A percentile compares a stretch with the other conserved stretches of the same genome.
These are phyloP conservation scores for Yamadazyma triangularis DNA, from an alignment of 1,139 yeast genomes.

Conservation along the genomic window DNA sequence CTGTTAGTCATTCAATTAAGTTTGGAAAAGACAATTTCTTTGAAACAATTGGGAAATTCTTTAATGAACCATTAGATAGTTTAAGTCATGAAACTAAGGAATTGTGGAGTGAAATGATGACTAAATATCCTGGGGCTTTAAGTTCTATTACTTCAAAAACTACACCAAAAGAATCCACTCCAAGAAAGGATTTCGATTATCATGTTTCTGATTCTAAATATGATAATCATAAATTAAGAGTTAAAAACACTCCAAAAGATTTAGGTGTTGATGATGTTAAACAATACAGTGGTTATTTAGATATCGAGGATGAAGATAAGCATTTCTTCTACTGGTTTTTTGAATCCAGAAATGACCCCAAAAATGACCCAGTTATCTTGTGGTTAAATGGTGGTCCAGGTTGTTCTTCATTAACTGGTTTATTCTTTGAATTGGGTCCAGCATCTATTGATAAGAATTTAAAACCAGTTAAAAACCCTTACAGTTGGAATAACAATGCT, in stretches of 20 bases:
- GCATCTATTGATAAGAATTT: constrained; percentile 30
- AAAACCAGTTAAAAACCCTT: constrained; percentile 36
- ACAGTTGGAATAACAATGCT: constrained; percentile 43
- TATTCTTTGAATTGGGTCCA: constrained; percentile 43
- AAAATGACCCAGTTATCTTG: constrained; percentile 39
- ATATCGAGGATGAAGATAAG: constrained; percentile 77
- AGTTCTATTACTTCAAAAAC: constrained; percentile 45
- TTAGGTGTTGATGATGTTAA: constrained; percentile 75
- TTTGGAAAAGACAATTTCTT: constrained; percentile 20
- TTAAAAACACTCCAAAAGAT: constrained; percentile 52
- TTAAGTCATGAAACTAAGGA: constrained; percentile 46
- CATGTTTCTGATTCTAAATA: constrained; percentile 42
- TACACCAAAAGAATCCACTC: constrained; percentile 41
- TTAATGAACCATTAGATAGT: constrained; percentile 45
- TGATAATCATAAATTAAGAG: constrained; percentile 58
- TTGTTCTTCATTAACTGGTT: constrained; percentile 40
- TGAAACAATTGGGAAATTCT: constrained; percentile 27
- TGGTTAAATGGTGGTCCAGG: constrained; percentile 50
- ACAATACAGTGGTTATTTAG: constrained; percentile 86
- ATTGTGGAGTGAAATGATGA: constrained; percentile 59
- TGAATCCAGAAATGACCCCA: constrained; percentile 43
- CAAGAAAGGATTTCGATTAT: constrained; percentile 50
- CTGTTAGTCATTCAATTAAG: constrained; percentile 10
- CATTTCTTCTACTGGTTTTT: constrained; percentile 53
- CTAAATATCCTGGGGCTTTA: constrained; percentile 51